These are phyloP conservation scores for Cercophora scortea DNA, from an alignment of 495 filamentous ascomycete genomes.

Conservation along the genomic window DNA sequence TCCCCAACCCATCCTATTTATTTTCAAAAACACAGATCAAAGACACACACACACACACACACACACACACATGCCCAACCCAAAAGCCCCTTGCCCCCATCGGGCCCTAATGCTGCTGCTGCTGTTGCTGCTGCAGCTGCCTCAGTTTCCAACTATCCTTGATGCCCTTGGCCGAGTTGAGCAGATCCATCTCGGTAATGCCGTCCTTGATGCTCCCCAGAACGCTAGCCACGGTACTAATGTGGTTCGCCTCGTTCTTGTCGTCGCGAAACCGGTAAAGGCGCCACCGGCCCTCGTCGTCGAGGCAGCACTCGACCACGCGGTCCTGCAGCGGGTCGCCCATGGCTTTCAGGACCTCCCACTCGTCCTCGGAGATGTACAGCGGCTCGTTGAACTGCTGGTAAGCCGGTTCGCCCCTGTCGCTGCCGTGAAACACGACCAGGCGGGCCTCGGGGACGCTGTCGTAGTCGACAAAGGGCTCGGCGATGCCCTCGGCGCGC, in stretches of 20 bases:
- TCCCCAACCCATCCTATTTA: not conserved
- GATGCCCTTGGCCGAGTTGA: slow-evolving; percentile 55
- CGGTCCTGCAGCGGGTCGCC: slow-evolving; percentile 66
- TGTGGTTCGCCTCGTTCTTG: slow-evolving; percentile 85
- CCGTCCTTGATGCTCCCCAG: slow-evolving; percentile 76
- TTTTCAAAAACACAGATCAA: not conserved
- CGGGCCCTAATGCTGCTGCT: not conserved
- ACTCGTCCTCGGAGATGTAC: slow-evolving; percentile 65
- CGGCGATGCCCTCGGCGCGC: slow-evolving; percentile 49
- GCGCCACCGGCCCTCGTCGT: slow-evolving; percentile 65
- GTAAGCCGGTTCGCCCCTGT: slow-evolving; percentile 48
- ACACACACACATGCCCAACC: not conserved
- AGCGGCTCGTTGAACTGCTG: slow-evolving; percentile 51
- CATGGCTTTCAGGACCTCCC: slow-evolving; percentile 70
- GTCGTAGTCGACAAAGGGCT: slow-evolving; percentile 50
- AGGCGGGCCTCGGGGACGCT: slow-evolving; percentile 42
- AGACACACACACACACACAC: not conserved
- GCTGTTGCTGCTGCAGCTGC: slow-evolving; percentile 15
- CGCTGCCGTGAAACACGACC: slow-evolving; percentile 34
- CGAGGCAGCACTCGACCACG: slow-evolving; percentile 83
- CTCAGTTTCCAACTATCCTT: slow-evolving; percentile 63
- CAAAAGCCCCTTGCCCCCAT: not conserved
- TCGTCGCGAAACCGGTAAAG: slow-evolving; percentile 85
- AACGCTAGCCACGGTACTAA: slow-evolving; percentile 69
- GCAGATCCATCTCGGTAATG: slow-evolving; percentile 46